Evolutionary conservation across 73 alveolate species (phyloP).

Genomic region (Tetrahymena borealis): DNA sequence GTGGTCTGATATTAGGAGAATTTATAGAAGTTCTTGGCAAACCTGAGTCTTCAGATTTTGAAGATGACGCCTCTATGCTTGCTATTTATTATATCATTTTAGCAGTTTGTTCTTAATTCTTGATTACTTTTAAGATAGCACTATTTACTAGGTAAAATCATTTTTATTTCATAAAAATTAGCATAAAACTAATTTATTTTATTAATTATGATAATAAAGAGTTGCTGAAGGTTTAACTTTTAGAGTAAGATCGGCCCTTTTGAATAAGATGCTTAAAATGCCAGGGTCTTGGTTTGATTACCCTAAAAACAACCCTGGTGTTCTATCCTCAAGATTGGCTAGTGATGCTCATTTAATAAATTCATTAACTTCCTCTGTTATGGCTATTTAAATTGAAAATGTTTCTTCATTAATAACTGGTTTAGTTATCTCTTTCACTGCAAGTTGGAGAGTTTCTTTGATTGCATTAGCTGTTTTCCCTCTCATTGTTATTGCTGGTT

Average conservation of each 20-base stretch:
- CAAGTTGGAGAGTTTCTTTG: conserved; percentile 21
- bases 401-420: conserved; percentile 10
- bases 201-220: no score
- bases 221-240: conserved; percentile 4
- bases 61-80: neutral
- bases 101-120: neutral
- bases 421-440: conserved; percentile 2
- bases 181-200: no score
- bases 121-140: neutral
- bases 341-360: conserved; percentile 5
- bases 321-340: neutral
- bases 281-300: conserved; percentile 8
- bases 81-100: neutral
- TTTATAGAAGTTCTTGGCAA: neutral
- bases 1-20: neutral
- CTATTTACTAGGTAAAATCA: no score
- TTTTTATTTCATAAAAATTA: no score
- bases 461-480: conserved; percentile 19
- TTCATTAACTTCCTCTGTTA: neutral
- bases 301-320: conserved; percentile 16
- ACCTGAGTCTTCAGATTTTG: neutral
- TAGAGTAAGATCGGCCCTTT: neutral
- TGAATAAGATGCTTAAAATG: neutral
- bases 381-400: conserved; percentile 2
- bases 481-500: neutral